phyloP scores from a whole-genome alignment of 75 land plant genomes.

The Cryptomeria japonica region DNA sequence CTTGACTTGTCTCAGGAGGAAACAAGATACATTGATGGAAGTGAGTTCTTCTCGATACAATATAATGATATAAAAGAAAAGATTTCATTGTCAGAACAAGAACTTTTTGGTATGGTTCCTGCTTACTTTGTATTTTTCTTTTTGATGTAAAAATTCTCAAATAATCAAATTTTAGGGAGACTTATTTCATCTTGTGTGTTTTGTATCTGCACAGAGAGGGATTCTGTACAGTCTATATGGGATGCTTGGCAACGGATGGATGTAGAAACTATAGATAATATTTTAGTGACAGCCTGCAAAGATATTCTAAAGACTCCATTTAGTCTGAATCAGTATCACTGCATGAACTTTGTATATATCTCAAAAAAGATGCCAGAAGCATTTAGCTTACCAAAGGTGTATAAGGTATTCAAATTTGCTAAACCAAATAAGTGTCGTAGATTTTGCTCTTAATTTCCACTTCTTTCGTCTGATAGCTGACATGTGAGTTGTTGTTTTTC shows the following conservation, averaged over 20 bases:
- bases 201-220: conserved; percentile 22
- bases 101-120: conserved; percentile 9
- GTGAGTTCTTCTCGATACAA: not conserved
- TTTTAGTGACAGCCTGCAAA: conserved; percentile 21
- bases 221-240: conserved; percentile 27
- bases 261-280: conserved; percentile 30
- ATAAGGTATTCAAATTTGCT: conserved; percentile 17
- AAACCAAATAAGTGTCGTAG: not conserved
- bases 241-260: conserved; percentile 27
- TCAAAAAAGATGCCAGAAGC: conserved; percentile 42
- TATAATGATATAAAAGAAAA: not conserved
- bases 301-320: conserved; percentile 27
- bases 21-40: not conserved
- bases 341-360: conserved; percentile 21
- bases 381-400: conserved; percentile 28
- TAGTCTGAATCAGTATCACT: conserved; percentile 23
- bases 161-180: not conserved
- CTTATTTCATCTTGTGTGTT: not conserved
- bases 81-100: not conserved
- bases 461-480: not conserved
- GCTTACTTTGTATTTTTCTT: not conserved
- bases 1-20: conserved; percentile 2
- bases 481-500: not conserved
- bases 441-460: not conserved
- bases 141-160: not conserved